These are phyloP conservation scores for Rickenella mellea DNA, from an alignment of 768 basidiomycete species.

Conservation along the genomic window DNA sequence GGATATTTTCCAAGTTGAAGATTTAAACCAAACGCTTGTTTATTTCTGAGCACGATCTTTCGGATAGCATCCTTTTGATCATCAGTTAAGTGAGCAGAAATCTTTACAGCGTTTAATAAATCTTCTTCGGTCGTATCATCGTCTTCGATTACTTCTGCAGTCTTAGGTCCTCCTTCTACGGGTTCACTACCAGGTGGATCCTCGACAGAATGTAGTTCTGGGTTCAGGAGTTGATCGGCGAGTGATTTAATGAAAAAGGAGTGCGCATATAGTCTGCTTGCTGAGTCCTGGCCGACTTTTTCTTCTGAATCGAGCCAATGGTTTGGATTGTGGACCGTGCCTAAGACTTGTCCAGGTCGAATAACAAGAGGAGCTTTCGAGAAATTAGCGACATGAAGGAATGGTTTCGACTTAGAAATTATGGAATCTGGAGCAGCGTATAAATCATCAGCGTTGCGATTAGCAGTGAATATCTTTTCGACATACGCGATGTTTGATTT, in stretches of 20 bases:
- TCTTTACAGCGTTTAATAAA: too few relatives aligned
- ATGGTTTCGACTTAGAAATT: background rate
- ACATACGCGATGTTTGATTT: too few relatives aligned
- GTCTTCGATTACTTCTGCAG: constrained; percentile 14
- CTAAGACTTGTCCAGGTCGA: constrained; percentile 3
- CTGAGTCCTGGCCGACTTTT: background rate
- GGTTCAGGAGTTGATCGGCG: background rate
- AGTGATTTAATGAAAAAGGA: background rate
- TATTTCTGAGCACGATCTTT: constrained; percentile 10
- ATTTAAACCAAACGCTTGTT: constrained; percentile 21
- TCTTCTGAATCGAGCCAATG: constrained; percentile 5
- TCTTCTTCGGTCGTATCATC: too few relatives aligned
- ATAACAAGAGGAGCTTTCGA: constrained; percentile 2
- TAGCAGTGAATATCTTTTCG: background rate
- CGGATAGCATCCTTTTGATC: too few relatives aligned
- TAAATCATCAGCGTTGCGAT: background rate
- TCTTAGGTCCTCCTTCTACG: constrained; percentile 22
- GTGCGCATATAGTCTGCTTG: background rate
- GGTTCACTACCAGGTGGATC: constrained; percentile 10
- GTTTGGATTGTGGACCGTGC: constrained; percentile 2
- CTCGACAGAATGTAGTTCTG: background rate
- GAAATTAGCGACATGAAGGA: constrained; percentile 7
- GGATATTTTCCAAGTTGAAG: constrained; percentile 20
- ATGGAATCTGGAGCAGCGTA: constrained; percentile 4
- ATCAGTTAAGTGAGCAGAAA: too few relatives aligned